Percentiles rank a stretch among this genome's conserved stretches.
phyloP scores from a whole-genome alignment of 2,329 filamentous ascomycete species.

The Pseudogymnoascus sp. region DNA sequence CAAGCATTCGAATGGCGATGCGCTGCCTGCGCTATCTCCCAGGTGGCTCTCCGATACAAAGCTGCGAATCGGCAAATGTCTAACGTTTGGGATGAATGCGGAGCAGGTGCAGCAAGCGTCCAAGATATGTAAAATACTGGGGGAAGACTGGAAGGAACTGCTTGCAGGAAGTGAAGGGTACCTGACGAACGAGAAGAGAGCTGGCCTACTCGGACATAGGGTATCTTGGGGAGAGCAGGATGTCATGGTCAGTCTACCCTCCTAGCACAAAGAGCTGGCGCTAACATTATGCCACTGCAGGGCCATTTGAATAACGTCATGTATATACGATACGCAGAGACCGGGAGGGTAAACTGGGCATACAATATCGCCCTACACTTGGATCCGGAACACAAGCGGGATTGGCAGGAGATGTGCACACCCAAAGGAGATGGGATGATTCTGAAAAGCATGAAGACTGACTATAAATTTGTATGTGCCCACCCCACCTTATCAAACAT shows the following conservation, averaged over 20 bases:
- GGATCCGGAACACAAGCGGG: conserved; percentile 51
- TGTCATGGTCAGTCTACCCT: conserved; percentile 42
- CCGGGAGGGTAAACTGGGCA: conserved; percentile 71
- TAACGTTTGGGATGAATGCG: conserved; percentile 62
- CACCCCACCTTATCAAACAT: not conserved
- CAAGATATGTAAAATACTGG: conserved; percentile 51
- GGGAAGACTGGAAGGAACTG: conserved; percentile 63
- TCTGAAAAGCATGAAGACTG: conserved; percentile 68
- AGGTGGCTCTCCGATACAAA: conserved; percentile 67
- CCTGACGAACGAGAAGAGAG: conserved; percentile 54
- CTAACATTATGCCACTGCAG: conserved; percentile 28
- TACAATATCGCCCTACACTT: conserved; percentile 58
- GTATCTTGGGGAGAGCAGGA: conserved; percentile 85
- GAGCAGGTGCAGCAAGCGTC: conserved; percentile 52
- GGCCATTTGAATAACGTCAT: conserved; percentile 82
- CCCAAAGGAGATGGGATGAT: conserved; percentile 65
- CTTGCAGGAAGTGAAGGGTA: conserved; percentile 70
- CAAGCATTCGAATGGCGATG: not conserved
- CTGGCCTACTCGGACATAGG: conserved; percentile 56
- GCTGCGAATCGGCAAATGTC: conserved; percentile 62
- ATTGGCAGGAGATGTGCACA: conserved; percentile 65
- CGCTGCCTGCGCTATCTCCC: conserved; percentile 34
- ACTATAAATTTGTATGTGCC: conserved; percentile 75
- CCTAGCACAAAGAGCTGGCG: conserved; percentile 8
- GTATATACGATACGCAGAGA: conserved; percentile 79